phyloP scores from a whole-genome alignment of 345 rosid species.

The Carallia brachiata region DNA sequence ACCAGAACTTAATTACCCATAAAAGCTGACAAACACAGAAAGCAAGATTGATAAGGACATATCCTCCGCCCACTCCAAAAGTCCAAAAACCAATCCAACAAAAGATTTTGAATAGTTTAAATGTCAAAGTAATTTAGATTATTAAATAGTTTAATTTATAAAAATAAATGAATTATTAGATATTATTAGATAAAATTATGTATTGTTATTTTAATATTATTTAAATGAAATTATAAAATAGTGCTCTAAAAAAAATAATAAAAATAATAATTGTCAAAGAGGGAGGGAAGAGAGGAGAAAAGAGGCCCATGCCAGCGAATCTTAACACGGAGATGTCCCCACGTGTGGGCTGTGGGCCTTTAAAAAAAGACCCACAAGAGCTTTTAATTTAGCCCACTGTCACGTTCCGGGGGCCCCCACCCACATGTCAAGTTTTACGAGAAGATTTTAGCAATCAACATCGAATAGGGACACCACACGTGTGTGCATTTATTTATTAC shows the following conservation, averaged over 20 bases:
- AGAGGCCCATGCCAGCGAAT: conserved; percentile 36
- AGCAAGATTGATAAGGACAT: conserved; percentile 28
- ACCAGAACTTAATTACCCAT: too few species aligned
- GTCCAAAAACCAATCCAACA: conserved; percentile 8
- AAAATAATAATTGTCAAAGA: too few species aligned
- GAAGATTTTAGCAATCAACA: background rate
- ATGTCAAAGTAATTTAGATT: too few species aligned
- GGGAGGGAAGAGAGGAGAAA: background rate
- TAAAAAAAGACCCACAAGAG: conserved; percentile 10
- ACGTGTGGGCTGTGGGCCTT: conserved; percentile 31
- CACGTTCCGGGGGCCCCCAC: conserved; percentile 5
- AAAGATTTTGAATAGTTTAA: too few species aligned
- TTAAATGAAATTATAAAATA: too few species aligned
- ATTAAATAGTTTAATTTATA: too few species aligned
- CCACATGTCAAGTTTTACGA: background rate
- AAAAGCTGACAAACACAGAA: conserved; percentile 34
- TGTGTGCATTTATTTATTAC: conserved; percentile 24
- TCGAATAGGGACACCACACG: conserved; percentile 19
- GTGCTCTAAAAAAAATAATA: too few species aligned
- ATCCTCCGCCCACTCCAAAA: conserved; percentile 20
- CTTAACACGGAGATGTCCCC: conserved; percentile 17
- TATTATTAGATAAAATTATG: too few species aligned
- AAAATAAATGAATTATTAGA: too few species aligned
- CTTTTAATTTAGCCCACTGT: background rate
- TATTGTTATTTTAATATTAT: too few species aligned